phyloP scores from a whole-genome alignment of 441 rosid genomes.

The Adansonia gregorii region DNA sequence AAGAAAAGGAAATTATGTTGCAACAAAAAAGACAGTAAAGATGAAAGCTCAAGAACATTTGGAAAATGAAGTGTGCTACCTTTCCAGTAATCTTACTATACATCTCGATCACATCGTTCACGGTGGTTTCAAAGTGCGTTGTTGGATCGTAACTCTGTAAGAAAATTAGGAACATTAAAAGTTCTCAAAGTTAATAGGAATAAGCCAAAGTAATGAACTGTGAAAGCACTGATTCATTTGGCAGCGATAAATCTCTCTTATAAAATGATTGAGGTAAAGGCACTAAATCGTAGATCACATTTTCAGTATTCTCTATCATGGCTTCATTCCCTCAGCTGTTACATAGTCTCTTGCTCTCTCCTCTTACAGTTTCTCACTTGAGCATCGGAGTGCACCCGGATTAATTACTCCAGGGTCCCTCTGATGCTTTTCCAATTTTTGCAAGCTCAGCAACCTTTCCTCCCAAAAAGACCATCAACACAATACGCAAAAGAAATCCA shows the following conservation, averaged over 20 bases:
- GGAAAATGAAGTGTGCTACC: constrained; percentile 36
- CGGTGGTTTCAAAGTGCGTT: constrained; percentile 71
- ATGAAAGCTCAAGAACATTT: constrained; percentile 1
- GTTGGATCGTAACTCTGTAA: constrained; percentile 69
- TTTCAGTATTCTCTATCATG: no score
- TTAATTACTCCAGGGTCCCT: no score
- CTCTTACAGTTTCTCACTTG: no score
- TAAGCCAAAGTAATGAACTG: not conserved
- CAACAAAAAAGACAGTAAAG: constrained; percentile 1
- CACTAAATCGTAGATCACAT: no score
- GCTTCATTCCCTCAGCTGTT: no score
- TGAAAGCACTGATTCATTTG: not conserved
- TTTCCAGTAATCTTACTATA: constrained; percentile 73
- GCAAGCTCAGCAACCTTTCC: no score
- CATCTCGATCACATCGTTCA: constrained; percentile 59
- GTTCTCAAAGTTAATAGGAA: not conserved
- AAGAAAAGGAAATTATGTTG: not conserved
- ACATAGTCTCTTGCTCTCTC: no score
- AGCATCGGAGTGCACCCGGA: no score
- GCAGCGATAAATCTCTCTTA: not conserved
- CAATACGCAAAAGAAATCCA: not conserved
- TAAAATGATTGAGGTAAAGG: no score
- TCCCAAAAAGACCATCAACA: no score
- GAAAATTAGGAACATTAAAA: not conserved
- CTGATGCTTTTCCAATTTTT: no score